Evolutionary conservation across 2,329 filamentous ascomycete species (phyloP).

Genomic region (Colletotrichum sp.): DNA sequence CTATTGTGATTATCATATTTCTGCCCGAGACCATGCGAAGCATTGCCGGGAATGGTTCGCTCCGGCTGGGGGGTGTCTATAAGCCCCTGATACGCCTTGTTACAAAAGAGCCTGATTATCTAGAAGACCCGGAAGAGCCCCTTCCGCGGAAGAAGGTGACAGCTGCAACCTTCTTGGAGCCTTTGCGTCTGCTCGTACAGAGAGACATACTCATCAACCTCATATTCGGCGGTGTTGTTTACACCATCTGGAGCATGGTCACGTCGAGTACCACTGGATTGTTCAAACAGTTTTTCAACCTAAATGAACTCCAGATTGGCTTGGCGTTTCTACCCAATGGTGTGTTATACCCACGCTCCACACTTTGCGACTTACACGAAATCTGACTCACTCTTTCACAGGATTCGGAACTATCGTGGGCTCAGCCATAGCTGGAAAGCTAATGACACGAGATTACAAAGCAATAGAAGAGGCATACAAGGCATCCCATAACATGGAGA

Average conservation of each 20-base stretch:
- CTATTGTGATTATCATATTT: slow-evolving; percentile 24
- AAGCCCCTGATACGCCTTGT: slow-evolving; percentile 25
- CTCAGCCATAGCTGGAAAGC: slow-evolving; percentile 41
- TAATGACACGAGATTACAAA: slow-evolving; percentile 41
- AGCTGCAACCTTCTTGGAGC: slow-evolving; percentile 34
- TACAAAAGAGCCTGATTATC: slow-evolving; percentile 12
- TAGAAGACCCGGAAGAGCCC: slow-evolving; percentile 17
- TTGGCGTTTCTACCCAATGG: slow-evolving; percentile 31
- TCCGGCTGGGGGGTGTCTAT: slow-evolving; percentile 27
- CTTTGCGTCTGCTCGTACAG: slow-evolving; percentile 42
- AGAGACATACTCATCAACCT: slow-evolving; percentile 49
- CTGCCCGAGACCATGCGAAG: slow-evolving; percentile 32
- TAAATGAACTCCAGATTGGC: slow-evolving; percentile 27
- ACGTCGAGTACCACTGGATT: slow-evolving; percentile 43
- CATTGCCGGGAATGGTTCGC: slow-evolving; percentile 30
- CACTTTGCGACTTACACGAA: neutral
- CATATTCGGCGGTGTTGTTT: slow-evolving; percentile 40
- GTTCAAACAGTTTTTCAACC: slow-evolving; percentile 32
- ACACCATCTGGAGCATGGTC: slow-evolving; percentile 52
- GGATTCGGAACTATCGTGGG: slow-evolving; percentile 45
- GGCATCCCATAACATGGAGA: slow-evolving; percentile 2
- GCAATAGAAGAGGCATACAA: slow-evolving; percentile 24
- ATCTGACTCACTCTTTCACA: neutral
- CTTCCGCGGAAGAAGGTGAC: slow-evolving; percentile 26
- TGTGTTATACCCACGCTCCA: neutral